Conservation (phyloP, 768 basidiomycete species). For the Tulasnella sp. region DNA sequence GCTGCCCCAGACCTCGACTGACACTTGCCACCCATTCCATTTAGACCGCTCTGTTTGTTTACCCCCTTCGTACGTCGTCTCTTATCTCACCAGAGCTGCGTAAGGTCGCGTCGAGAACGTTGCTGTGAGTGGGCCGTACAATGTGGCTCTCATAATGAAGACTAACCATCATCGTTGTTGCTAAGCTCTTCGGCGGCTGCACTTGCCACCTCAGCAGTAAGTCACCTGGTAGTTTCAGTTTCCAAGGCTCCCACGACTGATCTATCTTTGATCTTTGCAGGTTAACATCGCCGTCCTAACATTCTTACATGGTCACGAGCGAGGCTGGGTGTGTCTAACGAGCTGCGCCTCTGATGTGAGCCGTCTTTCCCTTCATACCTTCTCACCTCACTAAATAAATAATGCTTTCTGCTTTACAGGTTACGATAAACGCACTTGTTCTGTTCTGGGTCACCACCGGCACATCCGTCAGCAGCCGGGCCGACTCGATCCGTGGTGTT, state of each 20-base stretch:
- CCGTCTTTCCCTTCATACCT: neutral
- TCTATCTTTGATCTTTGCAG: conserved; percentile 17
- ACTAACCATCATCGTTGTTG: neutral
- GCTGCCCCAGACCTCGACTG: neutral
- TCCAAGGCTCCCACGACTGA: neutral
- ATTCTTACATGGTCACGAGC: conserved; percentile 34
- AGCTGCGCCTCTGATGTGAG: conserved; percentile 30
- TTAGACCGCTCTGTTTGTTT: conserved; percentile 35
- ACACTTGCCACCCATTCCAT: conserved; percentile 26
- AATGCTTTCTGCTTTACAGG: conserved; percentile 22
- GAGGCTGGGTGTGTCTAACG: conserved; percentile 40
- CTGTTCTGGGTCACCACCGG: conserved; percentile 37
- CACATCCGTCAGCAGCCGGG: neutral
- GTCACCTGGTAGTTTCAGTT: conserved; percentile 1
- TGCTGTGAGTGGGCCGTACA: conserved; percentile 27
- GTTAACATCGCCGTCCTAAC: conserved; percentile 38
- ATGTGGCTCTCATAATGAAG: neutral
- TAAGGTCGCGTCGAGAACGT: conserved; percentile 33
- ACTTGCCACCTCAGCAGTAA: conserved; percentile 38
- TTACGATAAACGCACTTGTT: conserved; percentile 37
- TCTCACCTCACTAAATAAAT: too few species aligned
- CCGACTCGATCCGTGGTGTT: neutral
- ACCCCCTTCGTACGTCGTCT: conserved; percentile 32
- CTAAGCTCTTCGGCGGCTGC: conserved; percentile 36
- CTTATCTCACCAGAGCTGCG: conserved; percentile 29